These are phyloP conservation scores for Santalum album DNA, from an alignment of 164 flowering plant genomes.

Conservation along the genomic window DNA sequence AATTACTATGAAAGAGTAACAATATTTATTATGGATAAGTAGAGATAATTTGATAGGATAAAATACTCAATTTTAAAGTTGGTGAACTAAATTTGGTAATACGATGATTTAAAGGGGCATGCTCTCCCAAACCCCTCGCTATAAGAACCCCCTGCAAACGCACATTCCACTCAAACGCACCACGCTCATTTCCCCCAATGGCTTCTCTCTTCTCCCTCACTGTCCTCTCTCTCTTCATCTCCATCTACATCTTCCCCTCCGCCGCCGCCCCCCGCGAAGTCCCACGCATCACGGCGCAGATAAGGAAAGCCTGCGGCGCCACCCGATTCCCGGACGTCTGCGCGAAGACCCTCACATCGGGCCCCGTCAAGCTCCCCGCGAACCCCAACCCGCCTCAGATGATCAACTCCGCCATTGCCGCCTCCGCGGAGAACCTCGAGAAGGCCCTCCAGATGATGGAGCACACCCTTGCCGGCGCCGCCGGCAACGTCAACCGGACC, in stretches of 20 bases:
- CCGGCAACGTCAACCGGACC: conserved; percentile 40
- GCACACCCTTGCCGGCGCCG: conserved; percentile 36
- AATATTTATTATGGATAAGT: too few relatives aligned
- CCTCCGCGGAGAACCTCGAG: conserved; percentile 38
- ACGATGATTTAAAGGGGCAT: too few relatives aligned
- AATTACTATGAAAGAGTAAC: too few relatives aligned
- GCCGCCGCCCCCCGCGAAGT: neutral
- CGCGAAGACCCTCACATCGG: conserved; percentile 20
- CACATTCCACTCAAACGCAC: too few relatives aligned
- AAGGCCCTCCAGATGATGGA: conserved; percentile 42
- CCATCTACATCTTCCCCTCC: neutral
- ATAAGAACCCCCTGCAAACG: too few relatives aligned
- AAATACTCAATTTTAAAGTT: too few relatives aligned
- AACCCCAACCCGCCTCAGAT: conserved; percentile 33
- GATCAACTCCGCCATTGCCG: conserved; percentile 33
- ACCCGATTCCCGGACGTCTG: conserved; percentile 52
- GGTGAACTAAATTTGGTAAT: too few relatives aligned
- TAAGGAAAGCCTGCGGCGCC: conserved; percentile 60
- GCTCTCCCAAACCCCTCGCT: too few relatives aligned
- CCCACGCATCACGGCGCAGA: conserved; percentile 10
- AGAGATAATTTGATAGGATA: too few relatives aligned
- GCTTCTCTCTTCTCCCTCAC: too few relatives aligned
- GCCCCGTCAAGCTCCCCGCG: conserved; percentile 17
- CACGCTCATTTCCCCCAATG: too few relatives aligned
- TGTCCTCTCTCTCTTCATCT: neutral